Evolutionary conservation across 2,329 filamentous ascomycete species (phyloP).

Genomic region (Pseudocercospora eumusae): DNA sequence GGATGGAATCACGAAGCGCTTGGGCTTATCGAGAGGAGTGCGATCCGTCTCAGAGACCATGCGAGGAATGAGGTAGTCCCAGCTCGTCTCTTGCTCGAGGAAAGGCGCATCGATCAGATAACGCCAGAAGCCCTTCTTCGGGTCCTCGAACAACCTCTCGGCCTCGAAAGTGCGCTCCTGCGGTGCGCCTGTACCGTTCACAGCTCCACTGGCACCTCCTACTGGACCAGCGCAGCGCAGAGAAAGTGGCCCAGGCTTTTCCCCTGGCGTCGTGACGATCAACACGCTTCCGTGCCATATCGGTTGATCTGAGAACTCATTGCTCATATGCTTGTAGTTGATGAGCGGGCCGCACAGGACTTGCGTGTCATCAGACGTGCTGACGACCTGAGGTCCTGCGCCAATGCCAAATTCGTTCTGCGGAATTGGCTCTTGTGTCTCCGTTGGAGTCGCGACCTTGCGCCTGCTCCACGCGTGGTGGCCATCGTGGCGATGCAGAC

Average conservation of each 20-base stretch:
- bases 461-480: constrained; percentile 16
- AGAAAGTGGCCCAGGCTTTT: constrained; percentile 61
- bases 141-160: constrained; percentile 62
- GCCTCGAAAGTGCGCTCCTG: constrained; percentile 45
- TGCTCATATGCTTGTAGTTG: constrained; percentile 75
- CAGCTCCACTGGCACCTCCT: constrained; percentile 34
- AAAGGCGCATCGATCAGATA: constrained; percentile 64
- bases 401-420: constrained; percentile 42
- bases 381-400: constrained; percentile 46
- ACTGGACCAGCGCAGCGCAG: constrained; percentile 56
- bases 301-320: constrained; percentile 46
- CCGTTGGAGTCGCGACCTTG: constrained; percentile 12
- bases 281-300: constrained; percentile 84
- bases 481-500: constrained; percentile 16
- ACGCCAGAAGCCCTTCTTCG: constrained; percentile 60
- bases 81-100: constrained; percentile 71
- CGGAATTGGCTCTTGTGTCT: constrained; percentile 22
- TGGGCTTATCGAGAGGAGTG: constrained; percentile 35
- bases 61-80: constrained; percentile 73
- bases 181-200: constrained; percentile 28
- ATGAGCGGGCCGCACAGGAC: constrained; percentile 72
- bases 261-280: constrained; percentile 74
- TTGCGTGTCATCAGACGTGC: constrained; percentile 50
- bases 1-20: constrained; percentile 61
- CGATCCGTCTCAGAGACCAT: constrained; percentile 49